Base-by-base conservation (phyloP, 83 land plant genomes). In the Diphasiastrum complanatum region DNA sequence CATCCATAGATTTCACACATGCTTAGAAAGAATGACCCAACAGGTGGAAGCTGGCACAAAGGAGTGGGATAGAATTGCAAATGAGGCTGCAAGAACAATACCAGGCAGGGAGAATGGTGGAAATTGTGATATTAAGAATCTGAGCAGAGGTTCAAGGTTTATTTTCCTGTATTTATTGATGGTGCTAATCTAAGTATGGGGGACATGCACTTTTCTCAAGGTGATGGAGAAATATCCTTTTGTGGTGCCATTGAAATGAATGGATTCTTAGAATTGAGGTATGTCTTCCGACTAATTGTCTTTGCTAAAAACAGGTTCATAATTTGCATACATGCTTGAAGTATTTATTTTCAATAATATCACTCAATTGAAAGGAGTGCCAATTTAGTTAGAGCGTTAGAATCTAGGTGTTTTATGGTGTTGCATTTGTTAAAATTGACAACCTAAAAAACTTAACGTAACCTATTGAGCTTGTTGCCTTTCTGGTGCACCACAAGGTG, bases 221-320 rank as follows among this genome's bases (percentile, higher is more conserved):
- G 96, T n/a, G 96, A 89, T 63, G 96, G 96, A n/a, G 96, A 89
- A 67, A 82, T 89, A 28, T 79, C 96, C 0, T 89, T 89, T 63
- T 89, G 96, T 47, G 88, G 96, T 4, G 96, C 96, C 54, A 89
- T 89, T 47, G 96, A 86, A 62, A 89, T 89, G 96, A 89, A 88
- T 65, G 96, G 96, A 33, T 89, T 86, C 61, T 73, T 89, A 20
- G 91, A 89, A 49, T 83, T 89, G 65, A 89, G 81, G 96, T 89
- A 78, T n/a, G 58, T 43, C 18, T 36, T 28, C 46, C 51, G 24
- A 36, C 37, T 67, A 10, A 61, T 61, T n/a, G n/a, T n/a, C n/a
- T n/a, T n/a, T n/a, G n/a, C n/a, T n/a, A n/a, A n/a, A n/a, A n/a
- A n/a, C n/a, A n/a, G n/a, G n/a, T n/a, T n/a, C n/a, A n/a, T n/a